A percentile compares a stretch with the other conserved stretches of the same genome.
phyloP scores from a whole-genome alignment of 768 basidiomycete genomes.

The Rhodotorula taiwanensis region DNA sequence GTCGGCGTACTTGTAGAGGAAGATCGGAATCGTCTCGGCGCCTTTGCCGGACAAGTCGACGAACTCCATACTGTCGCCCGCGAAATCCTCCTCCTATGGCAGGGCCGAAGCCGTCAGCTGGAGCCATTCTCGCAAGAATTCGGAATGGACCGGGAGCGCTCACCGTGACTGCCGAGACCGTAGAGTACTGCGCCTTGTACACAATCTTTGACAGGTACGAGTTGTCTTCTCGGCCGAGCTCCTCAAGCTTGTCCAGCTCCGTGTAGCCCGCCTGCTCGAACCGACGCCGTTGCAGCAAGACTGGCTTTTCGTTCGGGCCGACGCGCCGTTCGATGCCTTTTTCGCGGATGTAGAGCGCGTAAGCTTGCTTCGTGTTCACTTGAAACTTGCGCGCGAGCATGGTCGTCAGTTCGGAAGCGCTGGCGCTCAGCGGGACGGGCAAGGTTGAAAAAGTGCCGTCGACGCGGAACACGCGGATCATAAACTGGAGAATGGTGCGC shows the following conservation, averaged over 20 bases:
- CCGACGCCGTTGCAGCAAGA: constrained; percentile 71
- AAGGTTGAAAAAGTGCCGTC: constrained; percentile 68
- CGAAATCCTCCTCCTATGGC: constrained; percentile 54
- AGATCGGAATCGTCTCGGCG: constrained; percentile 79
- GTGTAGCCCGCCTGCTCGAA: constrained; percentile 86
- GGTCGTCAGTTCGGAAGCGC: constrained; percentile 61
- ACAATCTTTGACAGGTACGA: constrained; percentile 82
- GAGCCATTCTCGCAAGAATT: background rate
- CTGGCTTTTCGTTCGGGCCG: constrained; percentile 70
- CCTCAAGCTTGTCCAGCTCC: constrained; percentile 65
- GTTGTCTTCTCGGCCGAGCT: constrained; percentile 69
- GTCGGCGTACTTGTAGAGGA: constrained; percentile 74
- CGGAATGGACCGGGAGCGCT: background rate
- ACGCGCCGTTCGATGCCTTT: constrained; percentile 65
- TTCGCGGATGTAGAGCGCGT: constrained; percentile 52
- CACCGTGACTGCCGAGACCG: constrained; percentile 13
- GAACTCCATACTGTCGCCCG: constrained; percentile 63
- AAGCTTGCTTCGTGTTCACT: constrained; percentile 29
- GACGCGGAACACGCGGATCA: constrained; percentile 68
- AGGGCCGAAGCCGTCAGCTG: constrained; percentile 42
- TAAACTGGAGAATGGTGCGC: constrained; percentile 45
- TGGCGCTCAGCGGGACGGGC: constrained; percentile 57
- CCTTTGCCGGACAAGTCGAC: constrained; percentile 75
- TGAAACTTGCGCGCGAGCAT: constrained; percentile 58
- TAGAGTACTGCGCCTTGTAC: constrained; percentile 54